A percentile compares a stretch with the other conserved stretches of the same genome.
Evolutionary conservation across 176 grass and related monocot species (phyloP).

Genomic region (Hsuehochloa calcarea): DNA sequence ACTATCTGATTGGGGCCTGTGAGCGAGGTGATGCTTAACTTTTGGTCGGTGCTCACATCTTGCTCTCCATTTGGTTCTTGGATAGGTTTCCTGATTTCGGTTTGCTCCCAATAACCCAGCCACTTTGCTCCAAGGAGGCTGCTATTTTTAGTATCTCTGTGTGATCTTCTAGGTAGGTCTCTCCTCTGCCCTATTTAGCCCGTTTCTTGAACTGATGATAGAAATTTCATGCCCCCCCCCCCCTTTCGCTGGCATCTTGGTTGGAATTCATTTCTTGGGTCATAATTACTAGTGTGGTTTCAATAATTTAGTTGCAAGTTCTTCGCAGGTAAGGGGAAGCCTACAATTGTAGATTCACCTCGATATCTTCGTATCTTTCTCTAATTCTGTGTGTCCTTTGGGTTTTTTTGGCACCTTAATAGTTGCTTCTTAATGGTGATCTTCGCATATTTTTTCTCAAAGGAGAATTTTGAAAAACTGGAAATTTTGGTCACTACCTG

Average conservation of each 20-base stretch:
- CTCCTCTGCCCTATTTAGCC: background rate
- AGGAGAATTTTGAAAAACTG: background rate
- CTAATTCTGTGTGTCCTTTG: background rate
- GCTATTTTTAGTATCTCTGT: conserved; percentile 25
- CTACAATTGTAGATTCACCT: background rate
- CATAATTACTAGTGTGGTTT: background rate
- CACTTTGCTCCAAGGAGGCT: conserved; percentile 30
- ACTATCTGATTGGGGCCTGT: conserved; percentile 22
- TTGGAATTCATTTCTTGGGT: background rate
- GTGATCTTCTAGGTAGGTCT: background rate
- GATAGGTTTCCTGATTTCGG: conserved; percentile 37
- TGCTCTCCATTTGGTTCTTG: conserved; percentile 30
- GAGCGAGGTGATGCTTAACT: conserved; percentile 28
- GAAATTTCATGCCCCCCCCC: background rate
- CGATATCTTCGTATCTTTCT: background rate
- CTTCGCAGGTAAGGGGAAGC: background rate
- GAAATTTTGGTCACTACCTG: background rate
- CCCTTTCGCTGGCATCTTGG: background rate
- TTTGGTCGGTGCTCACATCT: conserved; percentile 37
- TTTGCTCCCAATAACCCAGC: conserved; percentile 13
- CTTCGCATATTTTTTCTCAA: background rate
- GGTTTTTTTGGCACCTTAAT: background rate
- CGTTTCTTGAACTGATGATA: background rate
- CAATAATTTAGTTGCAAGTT: background rate
- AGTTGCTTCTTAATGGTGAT: background rate